Conservation (phyloP, 1,139 yeast genomes). For the Arxiozyma heterogenica region DNA sequence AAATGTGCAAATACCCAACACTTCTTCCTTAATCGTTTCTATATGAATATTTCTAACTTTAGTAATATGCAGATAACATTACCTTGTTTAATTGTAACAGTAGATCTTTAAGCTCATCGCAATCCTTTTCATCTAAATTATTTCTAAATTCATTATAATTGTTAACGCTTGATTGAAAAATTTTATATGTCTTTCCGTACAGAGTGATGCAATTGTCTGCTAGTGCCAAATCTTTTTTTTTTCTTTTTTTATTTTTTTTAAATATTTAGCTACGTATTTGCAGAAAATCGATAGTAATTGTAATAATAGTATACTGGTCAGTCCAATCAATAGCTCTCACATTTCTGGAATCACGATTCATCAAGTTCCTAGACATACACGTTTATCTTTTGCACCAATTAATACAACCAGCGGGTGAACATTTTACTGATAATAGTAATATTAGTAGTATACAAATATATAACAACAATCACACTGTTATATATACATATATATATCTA, state of each 20-base stretch:
- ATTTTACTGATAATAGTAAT: too few species aligned
- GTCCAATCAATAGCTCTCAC: background rate
- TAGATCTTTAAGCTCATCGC: conserved; percentile 2
- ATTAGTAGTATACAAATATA: background rate
- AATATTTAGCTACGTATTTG: too few species aligned
- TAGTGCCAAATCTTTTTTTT: too few species aligned
- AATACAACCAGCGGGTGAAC: too few species aligned
- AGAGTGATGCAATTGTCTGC: too few species aligned
- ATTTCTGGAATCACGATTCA: background rate
- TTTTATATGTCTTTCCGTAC: too few species aligned
- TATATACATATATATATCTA: background rate
- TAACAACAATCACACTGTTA: background rate
- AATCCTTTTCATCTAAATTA: background rate
- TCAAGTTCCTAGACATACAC: background rate
- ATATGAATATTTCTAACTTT: too few species aligned
- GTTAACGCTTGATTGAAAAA: background rate
- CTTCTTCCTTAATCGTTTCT: too few species aligned
- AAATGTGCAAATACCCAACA: too few species aligned
- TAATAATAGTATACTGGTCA: background rate
- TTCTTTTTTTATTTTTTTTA: too few species aligned
- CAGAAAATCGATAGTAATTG: background rate
- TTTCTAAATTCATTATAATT: background rate
- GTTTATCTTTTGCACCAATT: too few species aligned
- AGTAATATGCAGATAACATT: background rate
- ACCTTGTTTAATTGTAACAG: background rate